Conservation (phyloP, 257 asterid genomes). For the Jasminum sambac region DNA sequence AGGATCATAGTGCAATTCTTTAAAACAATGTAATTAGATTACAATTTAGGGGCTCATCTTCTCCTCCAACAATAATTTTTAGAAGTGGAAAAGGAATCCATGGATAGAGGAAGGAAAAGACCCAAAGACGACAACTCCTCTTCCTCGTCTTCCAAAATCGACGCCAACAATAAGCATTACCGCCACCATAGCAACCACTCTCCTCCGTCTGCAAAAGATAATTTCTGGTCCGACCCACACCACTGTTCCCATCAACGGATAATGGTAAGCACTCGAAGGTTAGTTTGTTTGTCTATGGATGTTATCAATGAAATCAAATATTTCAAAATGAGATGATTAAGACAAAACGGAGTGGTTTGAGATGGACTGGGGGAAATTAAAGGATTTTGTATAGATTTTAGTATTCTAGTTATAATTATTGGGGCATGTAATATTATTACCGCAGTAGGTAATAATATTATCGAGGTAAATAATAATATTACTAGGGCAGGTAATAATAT, state of each 20-base stretch:
- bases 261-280: constrained; percentile 48
- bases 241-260: constrained; percentile 29
- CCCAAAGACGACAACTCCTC: constrained; percentile 40
- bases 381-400: no score
- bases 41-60: neutral
- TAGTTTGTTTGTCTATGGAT: no score
- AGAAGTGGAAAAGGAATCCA: constrained; percentile 15
- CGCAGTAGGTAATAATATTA: no score
- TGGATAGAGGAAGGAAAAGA: constrained; percentile 48
- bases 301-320: no score
- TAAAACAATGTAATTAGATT: neutral
- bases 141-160: constrained; percentile 57
- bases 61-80: neutral
- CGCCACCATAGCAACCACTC: constrained; percentile 19
- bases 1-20: constrained; percentile 18
- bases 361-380: no score
- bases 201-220: constrained; percentile 29
- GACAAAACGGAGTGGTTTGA: no score
- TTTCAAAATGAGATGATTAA: no score
- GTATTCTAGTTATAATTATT: no score
- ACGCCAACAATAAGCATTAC: constrained; percentile 27
- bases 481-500: no score
- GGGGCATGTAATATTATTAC: no score
- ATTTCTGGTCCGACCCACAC: constrained; percentile 23
- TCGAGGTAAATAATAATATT: no score